Conservation (phyloP, 345 rosid genomes). For the Diplotaxis tenuifolia region DNA sequence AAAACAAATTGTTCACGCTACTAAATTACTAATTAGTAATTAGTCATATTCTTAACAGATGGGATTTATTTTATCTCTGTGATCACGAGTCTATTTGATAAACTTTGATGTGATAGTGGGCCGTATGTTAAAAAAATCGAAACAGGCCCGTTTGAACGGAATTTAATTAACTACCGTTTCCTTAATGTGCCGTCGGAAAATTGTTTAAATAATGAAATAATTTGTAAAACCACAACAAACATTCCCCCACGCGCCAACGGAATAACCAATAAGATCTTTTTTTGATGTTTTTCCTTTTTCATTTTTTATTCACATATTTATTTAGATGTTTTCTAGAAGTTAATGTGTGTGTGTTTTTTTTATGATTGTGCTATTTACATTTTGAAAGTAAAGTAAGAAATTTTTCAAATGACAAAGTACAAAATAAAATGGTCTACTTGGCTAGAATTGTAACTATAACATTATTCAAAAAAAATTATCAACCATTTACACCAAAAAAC, state of each 20-base stretch:
- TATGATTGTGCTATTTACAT: not conserved
- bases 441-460: too few relatives aligned
- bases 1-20: not conserved
- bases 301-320: not conserved
- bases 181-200: not conserved
- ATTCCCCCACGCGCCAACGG: not conserved
- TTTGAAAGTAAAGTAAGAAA: not conserved
- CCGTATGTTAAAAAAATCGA: not conserved
- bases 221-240: not conserved
- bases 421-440: not conserved
- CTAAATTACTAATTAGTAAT: too few relatives aligned
- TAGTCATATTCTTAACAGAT: not conserved
- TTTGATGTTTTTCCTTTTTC: not conserved
- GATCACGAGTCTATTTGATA: not conserved
- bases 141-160: conserved; percentile 26
- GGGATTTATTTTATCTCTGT: not conserved
- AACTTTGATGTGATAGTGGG: conserved; percentile 28
- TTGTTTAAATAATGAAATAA: not conserved
- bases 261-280: not conserved
- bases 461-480: too few relatives aligned
- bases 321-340: not conserved
- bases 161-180: not conserved
- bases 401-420: not conserved
- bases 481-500: too few relatives aligned
- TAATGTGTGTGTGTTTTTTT: not conserved